phyloP scores from a whole-genome alignment of 768 basidiomycete genomes.

The Clavulina sp. region DNA sequence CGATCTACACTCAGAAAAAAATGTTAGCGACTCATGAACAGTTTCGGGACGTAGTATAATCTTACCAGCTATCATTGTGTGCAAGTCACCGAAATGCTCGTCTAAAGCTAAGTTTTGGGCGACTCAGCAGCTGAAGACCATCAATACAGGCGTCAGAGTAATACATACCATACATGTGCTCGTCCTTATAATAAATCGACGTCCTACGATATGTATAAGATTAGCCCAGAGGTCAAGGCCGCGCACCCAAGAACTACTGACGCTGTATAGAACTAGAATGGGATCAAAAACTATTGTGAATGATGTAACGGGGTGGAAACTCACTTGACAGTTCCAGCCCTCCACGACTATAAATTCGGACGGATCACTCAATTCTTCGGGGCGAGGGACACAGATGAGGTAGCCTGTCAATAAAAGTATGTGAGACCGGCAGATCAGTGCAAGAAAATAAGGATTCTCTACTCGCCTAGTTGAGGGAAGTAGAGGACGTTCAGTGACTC shows the following conservation, averaged over 20 bases:
- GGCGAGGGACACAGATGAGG: conserved; percentile 60
- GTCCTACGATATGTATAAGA: conserved; percentile 26
- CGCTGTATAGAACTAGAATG: too few relatives aligned
- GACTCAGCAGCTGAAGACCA: background rate
- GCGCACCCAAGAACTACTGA: too few relatives aligned
- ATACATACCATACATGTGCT: conserved; percentile 63
- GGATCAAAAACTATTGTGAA: too few relatives aligned
- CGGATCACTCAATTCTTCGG: conserved; percentile 47
- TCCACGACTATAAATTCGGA: conserved; percentile 40
- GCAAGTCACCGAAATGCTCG: conserved; percentile 71
- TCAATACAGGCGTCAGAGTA: background rate
- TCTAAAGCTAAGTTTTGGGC: conserved; percentile 47
- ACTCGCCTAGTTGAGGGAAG: conserved; percentile 79
- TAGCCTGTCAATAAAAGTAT: conserved; percentile 41
- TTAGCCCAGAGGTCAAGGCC: too few relatives aligned
- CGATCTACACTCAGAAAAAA: conserved; percentile 28
- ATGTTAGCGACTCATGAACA: background rate
- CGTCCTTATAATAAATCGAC: conserved; percentile 74
- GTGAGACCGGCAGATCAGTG: too few relatives aligned
- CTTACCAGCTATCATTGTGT: conserved; percentile 64
- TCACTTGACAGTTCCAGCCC: conserved; percentile 69
- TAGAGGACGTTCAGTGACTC: conserved; percentile 71
- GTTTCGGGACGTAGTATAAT: background rate
- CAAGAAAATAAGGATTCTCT: too few relatives aligned
- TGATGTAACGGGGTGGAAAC: conserved; percentile 1